phyloP scores from a whole-genome alignment of 2,329 filamentous ascomycete species.

The Fusarium duplospermum region DNA sequence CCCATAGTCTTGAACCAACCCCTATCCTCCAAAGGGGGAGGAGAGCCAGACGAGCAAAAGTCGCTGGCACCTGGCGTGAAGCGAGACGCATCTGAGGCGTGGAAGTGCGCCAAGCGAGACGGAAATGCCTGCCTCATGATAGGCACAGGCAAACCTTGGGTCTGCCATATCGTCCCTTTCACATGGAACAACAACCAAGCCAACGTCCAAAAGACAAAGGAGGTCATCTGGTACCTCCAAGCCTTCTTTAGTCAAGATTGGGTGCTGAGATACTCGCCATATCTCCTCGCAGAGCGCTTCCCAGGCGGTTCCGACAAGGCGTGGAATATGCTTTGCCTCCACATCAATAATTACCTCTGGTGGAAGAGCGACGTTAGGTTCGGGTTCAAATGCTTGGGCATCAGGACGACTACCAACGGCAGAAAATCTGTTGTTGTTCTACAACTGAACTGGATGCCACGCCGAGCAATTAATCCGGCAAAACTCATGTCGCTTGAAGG shows the following conservation, averaged over 20 bases:
- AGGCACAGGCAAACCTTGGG: background rate
- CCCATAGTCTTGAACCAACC: background rate
- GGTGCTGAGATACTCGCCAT: background rate
- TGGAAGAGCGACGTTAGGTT: background rate
- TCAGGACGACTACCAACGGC: background rate
- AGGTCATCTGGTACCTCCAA: fast-evolving
- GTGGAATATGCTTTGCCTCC: constrained; percentile 13
- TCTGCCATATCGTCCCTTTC: background rate
- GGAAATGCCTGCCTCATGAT: background rate
- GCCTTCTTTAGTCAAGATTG: background rate
- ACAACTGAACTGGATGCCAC: constrained; percentile 21
- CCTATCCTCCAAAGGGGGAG: background rate
- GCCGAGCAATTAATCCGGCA: background rate
- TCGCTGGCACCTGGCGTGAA: too few relatives aligned
- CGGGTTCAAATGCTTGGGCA: background rate
- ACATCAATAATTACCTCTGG: background rate
- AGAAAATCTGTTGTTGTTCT: background rate
- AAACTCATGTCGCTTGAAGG: background rate
- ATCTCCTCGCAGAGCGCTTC: background rate
- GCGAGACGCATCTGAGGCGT: background rate
- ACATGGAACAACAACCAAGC: background rate
- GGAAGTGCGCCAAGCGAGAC: background rate
- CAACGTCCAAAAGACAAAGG: background rate
- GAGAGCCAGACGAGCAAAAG: too few relatives aligned
- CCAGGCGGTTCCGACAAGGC: background rate